phyloP scores from a whole-genome alignment of 306 rosid genomes.

The Castanea mollissima region DNA sequence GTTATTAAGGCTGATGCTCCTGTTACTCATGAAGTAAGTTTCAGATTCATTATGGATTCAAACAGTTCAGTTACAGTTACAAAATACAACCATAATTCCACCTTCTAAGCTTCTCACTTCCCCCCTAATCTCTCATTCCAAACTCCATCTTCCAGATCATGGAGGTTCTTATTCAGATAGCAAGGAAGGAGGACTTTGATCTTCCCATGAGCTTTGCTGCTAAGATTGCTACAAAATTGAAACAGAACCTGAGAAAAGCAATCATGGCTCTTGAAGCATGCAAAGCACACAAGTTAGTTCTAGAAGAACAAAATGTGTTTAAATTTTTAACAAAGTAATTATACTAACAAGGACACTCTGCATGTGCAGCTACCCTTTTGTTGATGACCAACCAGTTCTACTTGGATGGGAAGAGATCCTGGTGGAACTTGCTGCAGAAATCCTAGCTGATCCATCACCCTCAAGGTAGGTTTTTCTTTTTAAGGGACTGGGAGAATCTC shows the following conservation, averaged over 20 bases:
- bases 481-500: not conserved
- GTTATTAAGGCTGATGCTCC: conserved; percentile 62
- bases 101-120: not conserved
- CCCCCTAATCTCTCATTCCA: conserved; percentile 4
- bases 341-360: conserved; percentile 27
- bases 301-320: not conserved
- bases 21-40: conserved; percentile 64
- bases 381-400: conserved; percentile 78
- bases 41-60: not conserved
- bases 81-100: not conserved
- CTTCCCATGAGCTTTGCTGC: conserved; percentile 65
- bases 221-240: conserved; percentile 69
- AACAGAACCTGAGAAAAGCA: conserved; percentile 80
- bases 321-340: not conserved
- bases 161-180: conserved; percentile 70
- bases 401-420: conserved; percentile 79
- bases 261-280: conserved; percentile 91
- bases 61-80: not conserved
- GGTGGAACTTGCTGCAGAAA: conserved; percentile 65
- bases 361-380: conserved; percentile 74
- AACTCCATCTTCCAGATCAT: conserved; percentile 45
- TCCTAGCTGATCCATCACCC: conserved; percentile 68
- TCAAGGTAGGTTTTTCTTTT: conserved; percentile 40
- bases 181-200: conserved; percentile 66
- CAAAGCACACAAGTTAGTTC: conserved; percentile 79